Conservation (phyloP, 2,329 filamentous ascomycete species). For the Catunica adiposa region DNA sequence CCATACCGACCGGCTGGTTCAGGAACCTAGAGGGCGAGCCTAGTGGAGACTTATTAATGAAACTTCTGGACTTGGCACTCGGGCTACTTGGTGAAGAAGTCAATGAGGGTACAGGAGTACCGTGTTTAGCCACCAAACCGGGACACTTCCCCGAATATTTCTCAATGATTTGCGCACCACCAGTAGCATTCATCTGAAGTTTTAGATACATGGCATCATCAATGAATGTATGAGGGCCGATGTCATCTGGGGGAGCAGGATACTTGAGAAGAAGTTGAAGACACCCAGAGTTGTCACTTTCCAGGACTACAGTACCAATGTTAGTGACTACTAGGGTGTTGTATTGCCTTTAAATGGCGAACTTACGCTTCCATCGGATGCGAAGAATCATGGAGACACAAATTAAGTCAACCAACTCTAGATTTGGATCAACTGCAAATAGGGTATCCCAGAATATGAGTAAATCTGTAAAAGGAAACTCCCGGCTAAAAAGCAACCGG, state of each 20-base stretch:
- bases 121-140: constrained; percentile 15
- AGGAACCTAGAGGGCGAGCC: constrained; percentile 32
- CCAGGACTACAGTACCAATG: constrained; percentile 43
- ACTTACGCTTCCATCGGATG: constrained; percentile 73
- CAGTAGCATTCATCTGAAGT: constrained; percentile 43
- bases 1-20: constrained; percentile 43
- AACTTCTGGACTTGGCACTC: constrained; percentile 15
- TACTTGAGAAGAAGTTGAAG: constrained; percentile 74
- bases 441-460: constrained; percentile 80
- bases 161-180: constrained; percentile 48
- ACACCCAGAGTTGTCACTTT: constrained; percentile 74
- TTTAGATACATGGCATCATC: constrained; percentile 66
- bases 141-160: constrained; percentile 45
- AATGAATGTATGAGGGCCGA: constrained; percentile 63
- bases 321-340: constrained; percentile 9
- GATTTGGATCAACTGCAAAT: constrained; percentile 66
- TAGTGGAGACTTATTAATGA: constrained; percentile 25
- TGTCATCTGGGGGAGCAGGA: constrained; percentile 43
- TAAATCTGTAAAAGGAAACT: constrained; percentile 77
- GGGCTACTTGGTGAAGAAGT: constrained; percentile 27
- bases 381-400: constrained; percentile 87
- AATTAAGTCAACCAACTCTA: constrained; percentile 75
- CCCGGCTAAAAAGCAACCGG: constrained; percentile 76
- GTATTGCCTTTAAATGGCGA: neutral
- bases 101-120: constrained; percentile 12